A percentile compares a stretch with the other conserved stretches of the same genome.
phyloP scores from a whole-genome alignment of 2,329 filamentous ascomycete species.

The Thelonectria blattea region DNA sequence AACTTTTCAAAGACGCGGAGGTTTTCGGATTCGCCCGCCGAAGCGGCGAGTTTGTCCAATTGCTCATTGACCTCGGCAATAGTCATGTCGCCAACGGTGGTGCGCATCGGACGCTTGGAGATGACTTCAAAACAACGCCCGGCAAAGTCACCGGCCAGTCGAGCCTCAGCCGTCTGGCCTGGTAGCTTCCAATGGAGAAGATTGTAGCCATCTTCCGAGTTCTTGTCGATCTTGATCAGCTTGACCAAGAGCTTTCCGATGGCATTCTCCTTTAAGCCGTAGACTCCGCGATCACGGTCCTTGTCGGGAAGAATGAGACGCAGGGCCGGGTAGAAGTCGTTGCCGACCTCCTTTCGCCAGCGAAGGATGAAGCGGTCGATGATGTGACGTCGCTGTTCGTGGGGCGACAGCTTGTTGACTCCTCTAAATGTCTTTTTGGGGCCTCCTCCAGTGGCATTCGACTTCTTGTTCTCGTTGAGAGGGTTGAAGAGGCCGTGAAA shows the following conservation, averaged over 20 bases:
- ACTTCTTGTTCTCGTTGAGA: slow-evolving; percentile 77
- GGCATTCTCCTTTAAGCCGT: slow-evolving; percentile 89
- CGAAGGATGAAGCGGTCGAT: slow-evolving; percentile 84
- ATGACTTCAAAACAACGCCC: slow-evolving; percentile 87
- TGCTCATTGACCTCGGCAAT: slow-evolving; percentile 89
- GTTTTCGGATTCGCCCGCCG: slow-evolving; percentile 83
- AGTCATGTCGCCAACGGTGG: slow-evolving; percentile 76
- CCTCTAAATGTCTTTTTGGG: slow-evolving; percentile 67
- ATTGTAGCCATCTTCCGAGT: slow-evolving; percentile 86
- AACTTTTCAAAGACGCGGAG: slow-evolving; percentile 81
- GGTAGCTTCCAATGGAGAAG: slow-evolving; percentile 93
- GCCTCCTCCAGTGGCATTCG: slow-evolving; percentile 64
- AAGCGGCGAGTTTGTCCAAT: slow-evolving; percentile 77
- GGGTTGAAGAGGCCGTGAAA: slow-evolving; percentile 83
- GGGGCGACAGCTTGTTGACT: slow-evolving; percentile 65
- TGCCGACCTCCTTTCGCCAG: slow-evolving; percentile 87
- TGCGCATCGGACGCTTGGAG: slow-evolving; percentile 80
- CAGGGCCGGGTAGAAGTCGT: slow-evolving; percentile 92
- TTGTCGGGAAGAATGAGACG: slow-evolving; percentile 91
- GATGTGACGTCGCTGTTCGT: slow-evolving; percentile 80
- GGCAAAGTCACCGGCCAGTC: slow-evolving; percentile 88
- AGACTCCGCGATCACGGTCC: slow-evolving; percentile 89
- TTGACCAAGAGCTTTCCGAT: slow-evolving; percentile 92
- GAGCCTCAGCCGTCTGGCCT: slow-evolving; percentile 65
- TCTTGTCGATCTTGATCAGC: slow-evolving; percentile 87